These are phyloP conservation scores for Jimgerdemannia flammicorona DNA, from an alignment of 192 early-diverging fungal species.

Conservation along the genomic window DNA sequence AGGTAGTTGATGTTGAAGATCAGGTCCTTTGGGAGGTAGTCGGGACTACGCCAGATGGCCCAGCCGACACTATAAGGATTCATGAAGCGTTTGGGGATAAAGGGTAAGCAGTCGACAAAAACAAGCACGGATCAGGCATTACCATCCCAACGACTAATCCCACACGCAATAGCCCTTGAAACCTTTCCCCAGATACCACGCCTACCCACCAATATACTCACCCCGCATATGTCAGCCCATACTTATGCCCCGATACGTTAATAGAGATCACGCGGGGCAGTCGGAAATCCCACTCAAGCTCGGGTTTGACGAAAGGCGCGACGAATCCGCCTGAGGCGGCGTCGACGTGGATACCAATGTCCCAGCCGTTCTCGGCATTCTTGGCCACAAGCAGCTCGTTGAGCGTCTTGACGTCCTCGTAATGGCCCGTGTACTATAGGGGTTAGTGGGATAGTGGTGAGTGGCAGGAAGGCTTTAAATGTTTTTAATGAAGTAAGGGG, in stretches of 20 bases:
- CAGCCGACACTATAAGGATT: conserved; percentile 54
- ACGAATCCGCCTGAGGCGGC: conserved; percentile 83
- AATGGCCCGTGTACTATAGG: conserved; percentile 73
- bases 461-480: too few species aligned
- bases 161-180: too few species aligned
- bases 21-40: conserved; percentile 69
- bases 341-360: conserved; percentile 82
- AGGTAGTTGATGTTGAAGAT: conserved; percentile 77
- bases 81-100: background rate
- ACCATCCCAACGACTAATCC: too few species aligned
- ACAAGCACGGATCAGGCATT: too few species aligned
- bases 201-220: background rate
- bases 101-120: too few species aligned
- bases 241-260: conserved; percentile 85
- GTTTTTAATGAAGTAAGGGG: background rate
- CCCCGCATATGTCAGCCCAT: conserved; percentile 78
- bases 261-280: conserved; percentile 71
- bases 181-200: background rate
- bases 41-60: conserved; percentile 67
- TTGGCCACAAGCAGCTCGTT: conserved; percentile 58
- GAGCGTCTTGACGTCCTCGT: conserved; percentile 68
- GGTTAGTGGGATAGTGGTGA: background rate
- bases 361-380: conserved; percentile 55
- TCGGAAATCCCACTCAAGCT: conserved; percentile 69
- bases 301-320: conserved; percentile 78